These are phyloP conservation scores for Cupressus sempervirens DNA, from an alignment of 75 land plant genomes.

Conservation along the genomic window DNA sequence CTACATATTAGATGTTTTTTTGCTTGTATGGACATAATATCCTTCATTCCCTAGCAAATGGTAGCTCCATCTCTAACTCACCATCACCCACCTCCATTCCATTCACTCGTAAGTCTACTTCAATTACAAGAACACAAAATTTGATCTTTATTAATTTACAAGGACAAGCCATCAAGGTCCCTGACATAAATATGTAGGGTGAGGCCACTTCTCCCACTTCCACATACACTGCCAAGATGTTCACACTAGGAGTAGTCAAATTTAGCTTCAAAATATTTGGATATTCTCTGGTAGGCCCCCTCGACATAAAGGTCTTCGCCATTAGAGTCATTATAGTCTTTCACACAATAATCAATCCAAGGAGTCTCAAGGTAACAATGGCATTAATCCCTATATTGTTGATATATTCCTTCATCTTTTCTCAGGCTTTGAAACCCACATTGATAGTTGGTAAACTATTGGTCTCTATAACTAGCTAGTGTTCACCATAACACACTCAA, in stretches of 20 bases:
- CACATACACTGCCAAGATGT: conserved; percentile 45
- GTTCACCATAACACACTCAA: no score
- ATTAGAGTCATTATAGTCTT: conserved; percentile 21
- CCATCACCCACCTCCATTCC: no score
- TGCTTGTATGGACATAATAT: no score
- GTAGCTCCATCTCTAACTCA: no score
- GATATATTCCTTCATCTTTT: background rate
- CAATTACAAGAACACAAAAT: no score
- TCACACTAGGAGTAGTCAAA: conserved; percentile 50
- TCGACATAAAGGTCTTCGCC: conserved; percentile 44
- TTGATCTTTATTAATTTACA: no score
- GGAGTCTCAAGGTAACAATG: no score
- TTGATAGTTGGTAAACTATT: background rate
- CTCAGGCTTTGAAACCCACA: background rate
- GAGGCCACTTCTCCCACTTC: conserved; percentile 13
- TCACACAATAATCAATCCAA: conserved; percentile 9
- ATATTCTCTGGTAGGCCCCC: conserved; percentile 41
- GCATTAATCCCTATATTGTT: background rate
- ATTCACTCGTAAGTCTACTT: no score
- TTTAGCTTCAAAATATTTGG: conserved; percentile 58
- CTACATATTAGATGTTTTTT: no score
- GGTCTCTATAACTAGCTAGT: background rate
- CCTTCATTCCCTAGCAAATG: no score
- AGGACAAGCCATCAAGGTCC: conserved; percentile 70
- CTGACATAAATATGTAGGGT: conserved; percentile 26